A percentile compares a stretch with the other conserved stretches of the same genome.
These are phyloP conservation scores for Prunus armeniaca DNA, from an alignment of 306 rosid species.

Conservation along the genomic window DNA sequence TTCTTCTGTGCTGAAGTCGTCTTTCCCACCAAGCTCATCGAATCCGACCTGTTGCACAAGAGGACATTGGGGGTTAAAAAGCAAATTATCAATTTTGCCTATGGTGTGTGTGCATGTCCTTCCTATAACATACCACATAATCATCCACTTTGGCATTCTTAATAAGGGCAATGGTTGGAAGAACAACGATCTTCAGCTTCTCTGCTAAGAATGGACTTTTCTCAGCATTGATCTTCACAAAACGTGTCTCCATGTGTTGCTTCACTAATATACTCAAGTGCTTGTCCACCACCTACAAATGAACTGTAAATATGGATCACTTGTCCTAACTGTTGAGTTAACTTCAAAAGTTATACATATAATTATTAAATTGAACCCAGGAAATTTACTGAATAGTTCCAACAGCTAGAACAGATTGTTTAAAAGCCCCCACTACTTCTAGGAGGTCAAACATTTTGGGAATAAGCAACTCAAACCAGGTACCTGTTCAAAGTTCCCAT, in stretches of 20 bases:
- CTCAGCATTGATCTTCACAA: conserved; percentile 80
- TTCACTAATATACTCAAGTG: conserved; percentile 74
- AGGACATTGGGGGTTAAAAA: background rate
- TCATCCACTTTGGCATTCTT: conserved; percentile 95
- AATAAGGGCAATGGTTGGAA: conserved; percentile 91
- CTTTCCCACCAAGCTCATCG: conserved; percentile 95
- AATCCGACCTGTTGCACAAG: conserved; percentile 73
- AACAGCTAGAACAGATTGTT: background rate
- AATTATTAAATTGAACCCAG: background rate
- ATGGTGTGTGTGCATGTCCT: background rate
- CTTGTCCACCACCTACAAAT: conserved; percentile 86
- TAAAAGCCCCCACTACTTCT: background rate
- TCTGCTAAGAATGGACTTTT: conserved; percentile 94
- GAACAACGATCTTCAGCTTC: conserved; percentile 84
- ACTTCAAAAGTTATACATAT: background rate
- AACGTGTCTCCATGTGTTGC: conserved; percentile 90
- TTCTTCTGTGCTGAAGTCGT: conserved; percentile 86
- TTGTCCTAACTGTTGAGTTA: conserved; percentile 16
- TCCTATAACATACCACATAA: conserved; percentile 70
- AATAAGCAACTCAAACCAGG: background rate
- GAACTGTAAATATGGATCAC: conserved; percentile 20
- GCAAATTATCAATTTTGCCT: background rate
- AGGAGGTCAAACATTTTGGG: background rate
- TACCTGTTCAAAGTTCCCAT: background rate
- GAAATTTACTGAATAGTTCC: background rate